Percentiles rank a stretch among this genome's conserved stretches.
Evolutionary conservation across 169 alveolate genomes (phyloP).

Genomic region (Plasmodium inui): DNA sequence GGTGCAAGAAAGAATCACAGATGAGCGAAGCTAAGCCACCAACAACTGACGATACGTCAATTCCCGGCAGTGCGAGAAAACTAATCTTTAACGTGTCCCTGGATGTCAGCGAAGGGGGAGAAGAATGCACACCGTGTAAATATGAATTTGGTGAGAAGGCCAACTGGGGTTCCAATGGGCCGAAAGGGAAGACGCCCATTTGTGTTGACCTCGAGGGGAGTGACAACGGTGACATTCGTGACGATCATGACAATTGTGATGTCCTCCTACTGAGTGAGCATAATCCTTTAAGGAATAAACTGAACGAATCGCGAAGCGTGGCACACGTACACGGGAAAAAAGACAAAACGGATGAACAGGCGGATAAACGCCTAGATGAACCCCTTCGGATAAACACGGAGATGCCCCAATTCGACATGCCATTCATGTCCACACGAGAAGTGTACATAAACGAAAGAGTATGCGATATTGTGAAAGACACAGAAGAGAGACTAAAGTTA

Average conservation of each 20-base stretch:
- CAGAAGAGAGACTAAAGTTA: constrained; percentile 10
- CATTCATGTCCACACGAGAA: constrained; percentile 32
- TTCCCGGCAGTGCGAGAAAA: constrained; percentile 9
- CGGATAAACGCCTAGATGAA: not conserved
- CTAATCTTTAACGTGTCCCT: constrained; percentile 42
- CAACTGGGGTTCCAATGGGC: not conserved
- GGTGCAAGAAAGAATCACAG: not conserved
- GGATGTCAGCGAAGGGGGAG: constrained; percentile 3
- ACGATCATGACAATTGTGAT: not conserved
- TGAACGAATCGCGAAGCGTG: not conserved
- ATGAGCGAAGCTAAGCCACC: not conserved
- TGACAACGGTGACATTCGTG: too few relatives aligned
- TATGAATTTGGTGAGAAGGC: not conserved
- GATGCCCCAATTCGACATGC: constrained; percentile 7
- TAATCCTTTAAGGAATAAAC: not conserved
- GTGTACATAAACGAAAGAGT: constrained; percentile 45
- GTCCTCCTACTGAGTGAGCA: not conserved
- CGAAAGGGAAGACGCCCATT: not conserved
- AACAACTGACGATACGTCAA: not conserved
- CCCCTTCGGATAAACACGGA: not conserved
- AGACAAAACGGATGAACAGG: not conserved
- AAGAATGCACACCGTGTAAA: not conserved
- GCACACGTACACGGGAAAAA: not conserved
- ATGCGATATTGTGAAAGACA: not conserved
- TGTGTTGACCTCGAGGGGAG: not conserved